Base-by-base conservation (phyloP, 441 rosid genomes). In the Hura crepitans region DNA sequence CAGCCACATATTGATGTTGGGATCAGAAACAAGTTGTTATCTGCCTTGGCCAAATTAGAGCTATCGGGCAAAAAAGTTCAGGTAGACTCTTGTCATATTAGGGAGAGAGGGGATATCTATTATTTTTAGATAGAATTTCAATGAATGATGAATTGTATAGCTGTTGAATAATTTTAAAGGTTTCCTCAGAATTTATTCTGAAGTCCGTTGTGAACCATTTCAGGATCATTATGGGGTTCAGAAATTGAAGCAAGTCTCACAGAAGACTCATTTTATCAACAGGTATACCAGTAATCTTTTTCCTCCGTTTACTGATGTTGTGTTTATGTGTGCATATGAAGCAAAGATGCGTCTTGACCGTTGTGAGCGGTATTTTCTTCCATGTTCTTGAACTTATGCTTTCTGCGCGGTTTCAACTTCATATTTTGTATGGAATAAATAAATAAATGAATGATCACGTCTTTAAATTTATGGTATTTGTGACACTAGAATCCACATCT, bases 201-300 rank as follows among this genome's bases (percentile, higher is more conserved):
- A 74, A 62, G 54, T 62, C 73, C 43, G 18, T 71, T 75, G 14
- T 74, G 31, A 69, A 68, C n/a, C 30, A 51, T 73, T 80, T 80
- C 93, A 96, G 99, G 99, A 96, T 74, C 78, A 83, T 8, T 85
- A 80, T 54, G 99, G 94, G 28, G 85, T 93, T 76, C 86, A 85
- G 78, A 91, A 88, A 77, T 74, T 96, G 87, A 84, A 69, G 74
- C 92, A 96, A 77, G 88, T 87, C 20, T 82, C 91, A 2, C 85
- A 87, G 69, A 93, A 86, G 71, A 74, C 93, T 14, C 82, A 80
- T 74, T 96, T 84, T 81, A 86, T 81, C 55, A 96, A 96, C 83
- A 91, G 96, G 99, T 96, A 87, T 43, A 7, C 27, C 30, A 1
- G 45, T 50, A 43, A 37, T 13, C 45, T 56, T 10, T 22, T 51